Evolutionary conservation across 2,329 filamentous ascomycete genomes (phyloP).

Genomic region (Talaromyces funiculosus): DNA sequence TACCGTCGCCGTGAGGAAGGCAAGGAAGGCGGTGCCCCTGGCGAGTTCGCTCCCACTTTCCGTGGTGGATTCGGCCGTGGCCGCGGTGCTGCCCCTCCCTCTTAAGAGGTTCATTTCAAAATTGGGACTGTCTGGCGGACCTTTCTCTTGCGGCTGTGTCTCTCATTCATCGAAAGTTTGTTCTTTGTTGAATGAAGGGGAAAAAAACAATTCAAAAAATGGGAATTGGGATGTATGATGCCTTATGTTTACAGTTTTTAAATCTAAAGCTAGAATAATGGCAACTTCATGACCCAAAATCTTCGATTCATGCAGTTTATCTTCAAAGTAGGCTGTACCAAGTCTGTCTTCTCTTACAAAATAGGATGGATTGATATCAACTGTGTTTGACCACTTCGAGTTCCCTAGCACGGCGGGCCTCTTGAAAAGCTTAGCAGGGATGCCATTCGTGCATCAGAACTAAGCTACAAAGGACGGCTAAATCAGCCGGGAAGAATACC

Average conservation of each 20-base stretch:
- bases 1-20: constrained; percentile 82
- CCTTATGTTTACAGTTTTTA: constrained; percentile 22
- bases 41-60: constrained; percentile 90
- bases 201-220: background rate
- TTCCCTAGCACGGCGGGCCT: too few species aligned
- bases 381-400: too few species aligned
- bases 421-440: too few species aligned
- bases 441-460: too few species aligned
- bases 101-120: background rate
- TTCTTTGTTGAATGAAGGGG: constrained; percentile 3
- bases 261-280: constrained; percentile 27
- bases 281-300: constrained; percentile 23
- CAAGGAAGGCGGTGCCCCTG: constrained; percentile 88
- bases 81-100: constrained; percentile 64
- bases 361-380: background rate
- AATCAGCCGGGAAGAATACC: too few species aligned
- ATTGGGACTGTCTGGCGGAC: background rate
- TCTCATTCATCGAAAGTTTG: constrained; percentile 4
- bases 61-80: constrained; percentile 87
- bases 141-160: background rate
- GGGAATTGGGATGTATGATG: background rate
- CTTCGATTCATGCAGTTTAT: background rate
- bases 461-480: too few species aligned
- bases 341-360: background rate
- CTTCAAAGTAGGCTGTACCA: background rate